phyloP scores from a whole-genome alignment of 306 rosid species.

The Geum urbanum region DNA sequence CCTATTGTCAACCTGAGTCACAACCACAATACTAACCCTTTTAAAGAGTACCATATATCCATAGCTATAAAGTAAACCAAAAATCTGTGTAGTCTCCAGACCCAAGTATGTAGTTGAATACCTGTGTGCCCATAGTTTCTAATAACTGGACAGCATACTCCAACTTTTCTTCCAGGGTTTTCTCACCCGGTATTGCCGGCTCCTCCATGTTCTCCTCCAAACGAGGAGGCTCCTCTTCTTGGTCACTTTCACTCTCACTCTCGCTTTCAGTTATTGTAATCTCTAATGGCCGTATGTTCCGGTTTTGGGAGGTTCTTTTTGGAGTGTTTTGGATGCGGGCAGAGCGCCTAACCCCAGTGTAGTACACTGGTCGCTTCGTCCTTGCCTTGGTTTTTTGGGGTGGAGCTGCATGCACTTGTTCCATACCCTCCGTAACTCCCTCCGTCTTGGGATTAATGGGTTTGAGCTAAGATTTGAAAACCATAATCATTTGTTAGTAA shows the following conservation, averaged over 20 bases:
- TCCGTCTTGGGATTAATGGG: background rate
- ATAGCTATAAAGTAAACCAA: conserved; percentile 2
- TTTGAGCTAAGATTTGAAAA: conserved; percentile 7
- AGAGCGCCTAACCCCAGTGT: conserved; percentile 44
- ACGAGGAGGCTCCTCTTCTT: conserved; percentile 34
- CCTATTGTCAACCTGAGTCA: conserved; percentile 35
- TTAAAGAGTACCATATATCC: background rate
- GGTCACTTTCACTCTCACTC: conserved; percentile 26
- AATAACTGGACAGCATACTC: conserved; percentile 34
- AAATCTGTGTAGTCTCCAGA: background rate
- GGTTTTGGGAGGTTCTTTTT: conserved; percentile 1
- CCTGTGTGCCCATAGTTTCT: conserved; percentile 46
- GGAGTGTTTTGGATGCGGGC: conserved; percentile 36
- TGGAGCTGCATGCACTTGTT: background rate
- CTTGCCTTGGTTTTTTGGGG: background rate
- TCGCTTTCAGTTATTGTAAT: conserved; percentile 30
- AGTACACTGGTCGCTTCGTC: conserved; percentile 20
- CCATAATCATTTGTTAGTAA: background rate
- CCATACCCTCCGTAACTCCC: conserved; percentile 15
- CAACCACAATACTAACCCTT: conserved; percentile 9
- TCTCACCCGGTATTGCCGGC: conserved; percentile 17
- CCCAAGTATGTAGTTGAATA: conserved; percentile 8
- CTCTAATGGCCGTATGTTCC: conserved; percentile 23
- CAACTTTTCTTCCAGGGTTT: conserved; percentile 41
- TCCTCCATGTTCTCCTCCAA: conserved; percentile 24